phyloP scores from a whole-genome alignment of 1,284 basidiomycete species.

The Entoloma clypeatum region DNA sequence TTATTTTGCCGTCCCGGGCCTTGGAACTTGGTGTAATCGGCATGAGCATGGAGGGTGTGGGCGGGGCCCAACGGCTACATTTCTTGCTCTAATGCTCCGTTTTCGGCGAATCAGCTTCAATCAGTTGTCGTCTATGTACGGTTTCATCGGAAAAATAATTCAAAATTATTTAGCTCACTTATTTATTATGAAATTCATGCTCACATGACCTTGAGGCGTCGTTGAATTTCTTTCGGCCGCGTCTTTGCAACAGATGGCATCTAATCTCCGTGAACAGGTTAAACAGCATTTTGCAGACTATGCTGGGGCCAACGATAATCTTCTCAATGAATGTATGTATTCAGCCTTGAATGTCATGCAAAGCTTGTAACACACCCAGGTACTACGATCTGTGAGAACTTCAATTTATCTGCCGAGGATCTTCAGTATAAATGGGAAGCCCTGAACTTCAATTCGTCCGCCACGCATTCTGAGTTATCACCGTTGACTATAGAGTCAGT shows the following conservation, averaged over 20 bases:
- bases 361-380: slow-evolving; percentile 38
- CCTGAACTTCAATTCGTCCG: slow-evolving; percentile 37
- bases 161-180: too few species aligned
- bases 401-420: slow-evolving; percentile 50
- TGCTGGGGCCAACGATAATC: slow-evolving; percentile 35
- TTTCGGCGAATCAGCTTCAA: too few species aligned
- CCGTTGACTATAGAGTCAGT: slow-evolving; percentile 49
- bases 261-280: slow-evolving; percentile 25
- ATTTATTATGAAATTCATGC: too few species aligned
- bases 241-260: slow-evolving; percentile 13
- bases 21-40: slow-evolving; percentile 15
- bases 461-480: slow-evolving; percentile 36
- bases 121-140: too few species aligned
- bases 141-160: too few species aligned
- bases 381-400: slow-evolving; percentile 60
- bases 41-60: slow-evolving; percentile 12
- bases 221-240: slow-evolving; percentile 1
- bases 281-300: slow-evolving; percentile 28
- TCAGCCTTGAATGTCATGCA: neutral
- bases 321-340: slow-evolving; percentile 48
- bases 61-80: slow-evolving; percentile 15
- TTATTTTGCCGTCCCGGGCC: slow-evolving; percentile 22
- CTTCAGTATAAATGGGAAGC: slow-evolving; percentile 76
- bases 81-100: slow-evolving; percentile 9
- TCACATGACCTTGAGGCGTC: too few species aligned